Base-by-base conservation (phyloP, 345 rosid species). In the Viola odorata region DNA sequence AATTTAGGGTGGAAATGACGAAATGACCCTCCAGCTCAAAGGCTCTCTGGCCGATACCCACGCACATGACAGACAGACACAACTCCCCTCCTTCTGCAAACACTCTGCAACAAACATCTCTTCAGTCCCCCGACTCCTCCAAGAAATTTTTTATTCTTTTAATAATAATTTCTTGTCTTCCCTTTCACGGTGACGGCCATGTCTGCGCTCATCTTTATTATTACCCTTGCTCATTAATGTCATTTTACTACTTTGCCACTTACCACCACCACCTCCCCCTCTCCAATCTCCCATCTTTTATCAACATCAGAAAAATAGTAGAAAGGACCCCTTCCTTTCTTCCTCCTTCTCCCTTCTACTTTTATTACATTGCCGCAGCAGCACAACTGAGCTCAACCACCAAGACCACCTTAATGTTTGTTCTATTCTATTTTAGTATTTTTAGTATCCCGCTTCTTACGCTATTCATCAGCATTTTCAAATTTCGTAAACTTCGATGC, bases 201-300 rank as follows among this genome's bases (percentile, higher is more conserved):
- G 65, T 64, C 59, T 69, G 74, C 65, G 60, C 39, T 62, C 42
- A 52, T 7, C 3, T 56, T 70, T 36, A 42, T 41, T 53, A 74
- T 69, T 70, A 70, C 62, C 82, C 75, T 50, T 75, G 1, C 14
- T 68, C 84, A 75, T 77, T 64, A 66, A 64, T 74, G 40, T 14
- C 82, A 82, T 78, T 78, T 85, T 84, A 82, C 92, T 50, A 41
- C 64, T 63, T 62, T 75, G 70, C 86, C 80, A 84, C 73, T 70
- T 37, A n/a, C 57, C 54, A 7, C 50, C 50, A 5, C 7, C 60
- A 11, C 41, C 65, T 48, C 68, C 37, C 44, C 39, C 6, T 10
- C 41, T 66, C 16, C 10, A 41, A 4, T 17, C 58, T 53, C 15
- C 50, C 12, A 12, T 47, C 50, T 10, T 47, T 47, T 10, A n/a